Evolutionary conservation across 2,329 filamentous ascomycete genomes (phyloP), one percentile per base, ranked within the genome.

Genomic region (Tolypocladium tundrense): DNA sequence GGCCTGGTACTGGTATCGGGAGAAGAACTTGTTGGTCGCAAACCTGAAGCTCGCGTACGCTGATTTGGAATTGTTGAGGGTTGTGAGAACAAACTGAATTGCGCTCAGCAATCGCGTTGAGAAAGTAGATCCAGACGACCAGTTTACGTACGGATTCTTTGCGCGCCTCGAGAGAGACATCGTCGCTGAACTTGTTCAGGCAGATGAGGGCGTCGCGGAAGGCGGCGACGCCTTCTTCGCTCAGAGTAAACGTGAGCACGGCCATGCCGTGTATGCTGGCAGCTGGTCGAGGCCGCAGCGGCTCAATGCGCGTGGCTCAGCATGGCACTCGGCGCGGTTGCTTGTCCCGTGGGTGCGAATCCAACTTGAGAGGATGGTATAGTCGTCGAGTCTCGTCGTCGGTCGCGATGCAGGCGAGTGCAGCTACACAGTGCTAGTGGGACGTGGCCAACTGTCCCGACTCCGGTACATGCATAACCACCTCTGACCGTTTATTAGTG

Each of bases 31-130:
- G 62, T 76, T 81, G 45, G 82, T 80, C 50, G 86, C 77, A 56
- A 92, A 84, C 9, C 81, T 81, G 65, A 91, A 86, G 59, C 86
- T 87, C 33, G 87, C 85, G 69, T 92, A 92, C 21, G 88, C 88
- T 4, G 89, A 90, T 67, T 90, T 90, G 58, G 88, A 90, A n/a
- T 83, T 82, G 69, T 93, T 93, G 62, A 93, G 76, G 16, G 88
- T 85, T 16, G 88, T 90, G 57, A 93, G 77, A 5, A 86, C 79
- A 62, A 93, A 80, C 88, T 90, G 54, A 41, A 52, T 24, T 7
- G 42, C 10, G 16, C 11, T 16, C 19, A 48, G 48, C 41, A 40
- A 53, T 60, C 39, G n/a, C 2, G 11, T 3, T 21, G 11, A 9
- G 24, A 24, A 35, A 11, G 4, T 10, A 3, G 1, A 6, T 2